A percentile compares a stretch with the other conserved stretches of the same genome.
Evolutionary conservation across 371 early-diverging fungal species (phyloP).

Genomic region (Syncephalastrum contaminatum): DNA sequence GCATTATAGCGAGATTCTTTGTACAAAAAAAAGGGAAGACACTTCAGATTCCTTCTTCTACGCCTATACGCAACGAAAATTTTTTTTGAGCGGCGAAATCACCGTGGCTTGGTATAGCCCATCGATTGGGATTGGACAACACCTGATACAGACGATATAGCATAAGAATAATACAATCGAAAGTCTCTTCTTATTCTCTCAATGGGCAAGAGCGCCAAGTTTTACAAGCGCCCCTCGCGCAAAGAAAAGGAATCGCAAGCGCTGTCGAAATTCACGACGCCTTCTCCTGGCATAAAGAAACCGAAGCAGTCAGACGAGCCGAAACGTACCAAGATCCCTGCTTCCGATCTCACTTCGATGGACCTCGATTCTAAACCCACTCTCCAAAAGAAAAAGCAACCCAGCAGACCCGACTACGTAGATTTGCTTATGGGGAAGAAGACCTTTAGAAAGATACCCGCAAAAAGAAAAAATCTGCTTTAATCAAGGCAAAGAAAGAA

Average conservation of each 20-base stretch:
- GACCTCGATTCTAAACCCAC: constrained; percentile 21
- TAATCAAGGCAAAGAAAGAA: neutral
- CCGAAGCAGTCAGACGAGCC: constrained; percentile 15
- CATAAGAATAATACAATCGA: too few relatives aligned
- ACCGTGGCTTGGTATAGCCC: too few relatives aligned
- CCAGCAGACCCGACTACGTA: constrained; percentile 43
- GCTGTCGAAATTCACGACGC: constrained; percentile 30
- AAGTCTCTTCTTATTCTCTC: neutral
- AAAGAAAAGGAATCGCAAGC: constrained; percentile 55
- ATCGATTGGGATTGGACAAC: too few relatives aligned
- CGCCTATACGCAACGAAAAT: too few relatives aligned
- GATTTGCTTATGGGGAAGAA: constrained; percentile 48
- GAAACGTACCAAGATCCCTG: constrained; percentile 12
- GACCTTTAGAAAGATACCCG: constrained; percentile 39
- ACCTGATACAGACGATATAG: too few relatives aligned
- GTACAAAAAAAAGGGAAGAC: too few relatives aligned
- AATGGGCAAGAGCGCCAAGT: constrained; percentile 65
- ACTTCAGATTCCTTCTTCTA: too few relatives aligned
- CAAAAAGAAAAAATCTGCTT: constrained; percentile 27
- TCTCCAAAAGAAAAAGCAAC: constrained; percentile 14
- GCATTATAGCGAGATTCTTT: constrained; percentile 32
- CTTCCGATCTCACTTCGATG: constrained; percentile 16
- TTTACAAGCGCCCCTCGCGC: constrained; percentile 58
- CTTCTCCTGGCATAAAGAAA: constrained; percentile 20
- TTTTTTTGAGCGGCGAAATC: too few relatives aligned